Percentiles rank a stretch among this genome's conserved stretches.
Conservation (phyloP, 306 rosid genomes). For the Purshia tridentata region DNA sequence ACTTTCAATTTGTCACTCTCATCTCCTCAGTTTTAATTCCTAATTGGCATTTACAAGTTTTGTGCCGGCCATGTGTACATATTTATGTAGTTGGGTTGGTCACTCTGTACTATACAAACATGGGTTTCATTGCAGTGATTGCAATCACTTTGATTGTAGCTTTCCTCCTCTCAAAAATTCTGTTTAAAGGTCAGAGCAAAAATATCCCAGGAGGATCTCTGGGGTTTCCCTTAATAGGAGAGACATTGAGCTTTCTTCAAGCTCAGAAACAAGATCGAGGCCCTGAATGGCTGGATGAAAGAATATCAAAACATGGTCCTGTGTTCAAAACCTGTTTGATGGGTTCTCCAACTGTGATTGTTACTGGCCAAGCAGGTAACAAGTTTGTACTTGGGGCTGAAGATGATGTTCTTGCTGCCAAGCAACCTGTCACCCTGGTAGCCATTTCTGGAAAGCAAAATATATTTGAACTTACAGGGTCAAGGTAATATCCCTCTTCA, state of each 20-base stretch:
- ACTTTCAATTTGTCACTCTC: background rate
- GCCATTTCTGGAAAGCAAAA: conserved; percentile 39
- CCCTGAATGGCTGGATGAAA: conserved; percentile 44
- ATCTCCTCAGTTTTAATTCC: background rate
- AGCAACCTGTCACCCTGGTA: conserved; percentile 42
- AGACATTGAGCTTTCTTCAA: conserved; percentile 43
- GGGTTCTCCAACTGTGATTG: conserved; percentile 49
- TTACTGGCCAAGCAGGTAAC: conserved; percentile 47
- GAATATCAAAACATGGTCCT: conserved; percentile 39
- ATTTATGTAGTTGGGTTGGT: background rate
- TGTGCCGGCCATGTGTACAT: background rate
- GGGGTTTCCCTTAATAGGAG: conserved; percentile 52
- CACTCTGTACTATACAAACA: background rate
- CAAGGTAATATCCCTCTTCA: conserved; percentile 27
- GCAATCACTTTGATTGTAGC: conserved; percentile 35
- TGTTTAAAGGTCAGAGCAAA: conserved; percentile 32
- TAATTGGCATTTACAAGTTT: background rate
- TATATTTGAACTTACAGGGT: conserved; percentile 42
- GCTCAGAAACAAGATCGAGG: conserved; percentile 44
- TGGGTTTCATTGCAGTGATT: conserved; percentile 24
- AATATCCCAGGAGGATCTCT: conserved; percentile 56
- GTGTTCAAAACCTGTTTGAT: conserved; percentile 50
- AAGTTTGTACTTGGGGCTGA: conserved; percentile 42
- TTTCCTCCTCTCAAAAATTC: conserved; percentile 31
- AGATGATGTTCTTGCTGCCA: conserved; percentile 41